phyloP scores from a whole-genome alignment of 2,329 filamentous ascomycete genomes.

The Stemphylium vesicarium region DNA sequence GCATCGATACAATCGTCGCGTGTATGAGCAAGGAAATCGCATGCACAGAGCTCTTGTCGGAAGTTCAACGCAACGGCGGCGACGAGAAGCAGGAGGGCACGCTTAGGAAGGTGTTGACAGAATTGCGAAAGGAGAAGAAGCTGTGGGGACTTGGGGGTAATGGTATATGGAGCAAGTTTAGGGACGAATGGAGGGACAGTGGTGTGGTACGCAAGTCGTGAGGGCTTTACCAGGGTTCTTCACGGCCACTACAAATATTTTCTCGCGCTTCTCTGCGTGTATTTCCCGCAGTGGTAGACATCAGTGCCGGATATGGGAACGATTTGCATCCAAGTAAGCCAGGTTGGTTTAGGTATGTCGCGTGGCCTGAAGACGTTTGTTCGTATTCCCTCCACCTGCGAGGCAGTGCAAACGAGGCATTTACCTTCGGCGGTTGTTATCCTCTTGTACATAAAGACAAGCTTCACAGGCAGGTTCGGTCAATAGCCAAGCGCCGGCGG shows the following conservation, averaged over 20 bases:
- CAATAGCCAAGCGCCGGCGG: slow-evolving; percentile 6
- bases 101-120: slow-evolving; percentile 10
- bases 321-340: too few species aligned
- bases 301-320: too few species aligned
- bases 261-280: too few species aligned
- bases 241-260: too few species aligned
- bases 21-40: slow-evolving; percentile 30
- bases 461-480: slow-evolving; percentile 1
- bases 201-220: slow-evolving; percentile 10
- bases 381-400: background rate
- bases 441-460: background rate
- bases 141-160: slow-evolving; percentile 25
- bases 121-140: slow-evolving; percentile 20
- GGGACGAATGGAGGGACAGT: slow-evolving; percentile 24
- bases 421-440: background rate
- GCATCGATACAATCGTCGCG: slow-evolving; percentile 11
- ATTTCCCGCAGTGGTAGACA: too few species aligned
- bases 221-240: background rate
- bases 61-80: slow-evolving; percentile 2
- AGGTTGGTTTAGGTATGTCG: too few species aligned
- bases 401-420: slow-evolving; percentile 15
- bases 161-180: slow-evolving; percentile 15
- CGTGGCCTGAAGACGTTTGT: too few species aligned
- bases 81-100: background rate
- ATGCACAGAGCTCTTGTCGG: slow-evolving; percentile 15